phyloP scores from a whole-genome alignment of 768 basidiomycete genomes.

The Xanthoconium purpureum region DNA sequence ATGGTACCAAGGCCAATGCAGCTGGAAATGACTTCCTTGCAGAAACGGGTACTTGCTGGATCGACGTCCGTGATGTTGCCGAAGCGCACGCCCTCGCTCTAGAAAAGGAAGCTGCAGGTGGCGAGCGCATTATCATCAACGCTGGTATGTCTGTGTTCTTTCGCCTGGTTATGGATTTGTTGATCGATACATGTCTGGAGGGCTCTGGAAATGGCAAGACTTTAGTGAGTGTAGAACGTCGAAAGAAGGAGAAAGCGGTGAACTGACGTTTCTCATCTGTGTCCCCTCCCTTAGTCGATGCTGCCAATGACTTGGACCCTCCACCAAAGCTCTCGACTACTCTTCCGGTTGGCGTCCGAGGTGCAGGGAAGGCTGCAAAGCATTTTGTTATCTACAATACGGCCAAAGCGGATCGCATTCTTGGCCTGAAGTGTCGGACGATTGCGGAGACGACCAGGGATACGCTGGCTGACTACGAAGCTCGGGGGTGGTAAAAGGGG shows the following conservation, averaged over 20 bases:
- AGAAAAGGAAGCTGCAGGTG: slow-evolving; percentile 48
- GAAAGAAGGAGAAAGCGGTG: background rate
- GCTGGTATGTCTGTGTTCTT: slow-evolving; percentile 21
- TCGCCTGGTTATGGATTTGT: background rate
- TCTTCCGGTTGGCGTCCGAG: slow-evolving; percentile 35
- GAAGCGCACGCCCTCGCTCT: slow-evolving; percentile 53
- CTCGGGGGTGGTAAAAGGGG: slow-evolving; percentile 40
- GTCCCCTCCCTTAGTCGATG: slow-evolving; percentile 31
- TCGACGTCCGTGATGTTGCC: slow-evolving; percentile 57
- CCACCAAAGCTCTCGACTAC: slow-evolving; percentile 28
- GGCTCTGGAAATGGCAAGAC: slow-evolving; percentile 32
- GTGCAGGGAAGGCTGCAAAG: slow-evolving; percentile 26
- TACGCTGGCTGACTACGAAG: slow-evolving; percentile 41
- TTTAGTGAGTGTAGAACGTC: slow-evolving; percentile 23
- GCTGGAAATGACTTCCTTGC: slow-evolving; percentile 26
- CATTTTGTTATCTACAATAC: slow-evolving; percentile 33
- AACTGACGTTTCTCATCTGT: background rate
- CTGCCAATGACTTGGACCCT: slow-evolving; percentile 34
- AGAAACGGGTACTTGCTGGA: slow-evolving; percentile 33
- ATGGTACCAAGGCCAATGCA: slow-evolving; percentile 16
- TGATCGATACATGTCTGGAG: slow-evolving; percentile 4
- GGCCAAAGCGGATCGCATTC: slow-evolving; percentile 37
- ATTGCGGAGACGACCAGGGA: slow-evolving; percentile 42
- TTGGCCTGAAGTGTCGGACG: slow-evolving; percentile 42
- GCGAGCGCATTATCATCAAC: slow-evolving; percentile 55